Evolutionary conservation across 495 filamentous ascomycete genomes (phyloP), one percentile per base, ranked within the genome.

Genomic region (Annulohypoxylon bovei): DNA sequence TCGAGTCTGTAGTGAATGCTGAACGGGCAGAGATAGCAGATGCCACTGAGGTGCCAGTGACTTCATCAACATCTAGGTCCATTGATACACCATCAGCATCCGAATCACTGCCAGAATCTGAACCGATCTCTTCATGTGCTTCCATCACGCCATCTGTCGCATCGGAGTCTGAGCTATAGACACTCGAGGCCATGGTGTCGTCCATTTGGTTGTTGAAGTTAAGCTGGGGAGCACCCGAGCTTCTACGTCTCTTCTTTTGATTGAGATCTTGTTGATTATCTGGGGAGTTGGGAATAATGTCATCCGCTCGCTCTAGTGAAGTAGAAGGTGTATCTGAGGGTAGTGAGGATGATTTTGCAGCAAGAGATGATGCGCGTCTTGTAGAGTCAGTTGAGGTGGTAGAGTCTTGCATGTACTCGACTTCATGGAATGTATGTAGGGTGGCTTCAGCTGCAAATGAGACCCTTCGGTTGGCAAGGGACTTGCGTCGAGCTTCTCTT

Each of bases 361-460:
- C 73, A 16, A 88, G 73, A 18, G 86, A 88, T 2, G 92, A 94
- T 46, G 88, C 86, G 62, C 92, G 86, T 69, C 92, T 83, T 18
- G 92, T 89, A 6, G 92, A 88, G 7, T 93, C 86, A 32, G 92
- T 94, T 4, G 93, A 96, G 12, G 91, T 92, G 0, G 93, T 96
- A 32, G 91, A 92, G 74, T 97, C 93, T 65, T 93, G 92, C 65
- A 89, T 87, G 60, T 95, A 90, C 71, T 98, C 95, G 2, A 97
- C 87, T 56, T 97, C 94, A 75, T 98, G 94, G 88, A 97, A 99
- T 3, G 95, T 99, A 76, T 99, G 95, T 32, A 99, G 82, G 7
- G 95, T 99, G 12, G 95, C 95, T 79, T 99, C 95, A 1, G 95
- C 95, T 4, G 95, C 95, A 76, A 99, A 99, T 0, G 95, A 98